Evolutionary conservation across 345 rosid genomes (phyloP), one percentile per base, ranked within the genome.

Genomic region (Eucalyptus microcorys): DNA sequence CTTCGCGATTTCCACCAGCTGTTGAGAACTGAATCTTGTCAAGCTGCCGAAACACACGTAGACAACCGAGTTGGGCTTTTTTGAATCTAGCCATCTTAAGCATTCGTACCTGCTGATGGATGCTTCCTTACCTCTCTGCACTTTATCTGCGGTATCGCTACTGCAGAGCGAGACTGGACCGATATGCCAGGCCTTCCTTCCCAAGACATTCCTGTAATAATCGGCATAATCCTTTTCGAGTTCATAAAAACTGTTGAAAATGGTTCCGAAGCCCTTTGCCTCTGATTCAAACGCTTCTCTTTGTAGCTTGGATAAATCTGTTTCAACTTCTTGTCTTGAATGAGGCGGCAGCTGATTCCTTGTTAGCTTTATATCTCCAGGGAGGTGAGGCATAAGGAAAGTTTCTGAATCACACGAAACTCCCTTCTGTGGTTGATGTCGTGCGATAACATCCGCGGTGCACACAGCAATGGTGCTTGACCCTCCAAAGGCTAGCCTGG

Each of bases 41-140:
- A 34, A 90, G 89, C 94, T 93, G 5, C 96, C 97, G 43, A 94
- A 93, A 86, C 95, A 86, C 4, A 94, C 37, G 91, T 92, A 92
- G 64, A 94, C 53, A 86, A 95, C 92, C 7, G 97, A 94, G 76
- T 91, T 88, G 57, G 92, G 91, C 83, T 87, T 84, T 86, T 95
- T 93, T 6, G 86, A 68, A 49, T 95, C 90, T 32, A 95, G 95
- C 92, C 94, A 95, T 15, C 49, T 90, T 59, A 94, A 87, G 61
- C 90, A 81, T 40, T 43, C 64, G 12, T 88, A 87, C 37, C 88
- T 93, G 22, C 91, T 91, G 14, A 91, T 17, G 5, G 91, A 27
- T 17, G 91, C 49, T 84, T 89, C 89, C 45, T 91, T 42, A 21
- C 95, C 94, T 89, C 94, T 92, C 84, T 88, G 16, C 14, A 89